Evolutionary conservation across 768 basidiomycete species (phyloP).

Genomic region (Trametes cingulata): DNA sequence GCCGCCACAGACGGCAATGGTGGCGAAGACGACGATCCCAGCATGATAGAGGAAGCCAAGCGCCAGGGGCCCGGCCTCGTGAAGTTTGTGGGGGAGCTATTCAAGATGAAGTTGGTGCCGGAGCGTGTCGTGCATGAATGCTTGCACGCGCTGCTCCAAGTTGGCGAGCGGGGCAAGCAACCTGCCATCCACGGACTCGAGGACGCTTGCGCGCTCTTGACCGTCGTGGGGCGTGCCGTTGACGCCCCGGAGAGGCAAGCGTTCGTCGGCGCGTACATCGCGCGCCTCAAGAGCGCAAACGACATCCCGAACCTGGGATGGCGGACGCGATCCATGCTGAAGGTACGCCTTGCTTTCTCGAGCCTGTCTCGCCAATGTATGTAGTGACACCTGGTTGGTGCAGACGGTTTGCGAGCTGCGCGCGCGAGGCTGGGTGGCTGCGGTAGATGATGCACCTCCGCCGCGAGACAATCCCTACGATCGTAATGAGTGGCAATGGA

Average conservation of each 20-base stretch:
- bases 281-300: slow-evolving; percentile 79
- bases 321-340: slow-evolving; percentile 93
- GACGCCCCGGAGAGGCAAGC: slow-evolving; percentile 57
- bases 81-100: slow-evolving; percentile 96
- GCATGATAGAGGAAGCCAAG: slow-evolving; percentile 85
- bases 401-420: slow-evolving; percentile 92
- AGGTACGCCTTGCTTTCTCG: slow-evolving; percentile 52
- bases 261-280: slow-evolving; percentile 92
- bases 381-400: neutral
- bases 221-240: slow-evolving; percentile 81
- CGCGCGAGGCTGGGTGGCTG: slow-evolving; percentile 39
- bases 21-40: too few relatives aligned
- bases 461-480: too few relatives aligned
- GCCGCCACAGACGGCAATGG: too few relatives aligned
- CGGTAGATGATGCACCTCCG: too few relatives aligned
- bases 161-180: slow-evolving; percentile 61
- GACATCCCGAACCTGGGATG: slow-evolving; percentile 74
- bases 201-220: slow-evolving; percentile 87
- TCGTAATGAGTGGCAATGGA: too few relatives aligned
- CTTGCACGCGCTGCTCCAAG: slow-evolving; percentile 92
- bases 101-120: slow-evolving; percentile 95
- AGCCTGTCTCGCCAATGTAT: neutral
- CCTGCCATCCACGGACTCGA: slow-evolving; percentile 98
- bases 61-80: slow-evolving; percentile 94
- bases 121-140: slow-evolving; percentile 98